Base-by-base conservation (phyloP, 2,329 filamentous ascomycete genomes). In the Ophiocordyceps camponoti-rufipedis region DNA sequence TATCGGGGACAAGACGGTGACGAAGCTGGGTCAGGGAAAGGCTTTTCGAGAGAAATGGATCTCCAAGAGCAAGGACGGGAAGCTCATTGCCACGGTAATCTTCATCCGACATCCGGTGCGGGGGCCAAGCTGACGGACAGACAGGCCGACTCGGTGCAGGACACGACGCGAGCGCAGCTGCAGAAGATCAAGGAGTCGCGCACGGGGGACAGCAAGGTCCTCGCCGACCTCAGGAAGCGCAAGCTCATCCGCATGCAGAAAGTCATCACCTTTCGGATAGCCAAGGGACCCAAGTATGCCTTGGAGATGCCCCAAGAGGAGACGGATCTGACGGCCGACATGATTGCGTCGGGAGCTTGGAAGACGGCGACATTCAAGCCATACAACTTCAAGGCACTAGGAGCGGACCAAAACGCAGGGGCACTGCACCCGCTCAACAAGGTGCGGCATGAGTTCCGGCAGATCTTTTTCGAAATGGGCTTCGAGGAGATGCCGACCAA, bases 391-490 rank as follows among this genome's bases (percentile, higher is more conserved):
- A 94, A 88, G 78, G 56, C 58, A 32, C 65, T 80, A 33, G 77
- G 77, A 19, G 67, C 72, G 3, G 72, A 77, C 53, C 76, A 80
- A 59, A 68, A 71, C 50, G 68, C 76, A 13, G 76, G 77, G 44
- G 73, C 76, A 13, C 63, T 74, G 58, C 82, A 73, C 58, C 78
- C 80, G 58, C 68, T 98, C 53, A 95, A 87, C 68, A 96, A 96
- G 71, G 89, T 96, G 55, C 82, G 91, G 54, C 77, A 85, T 56
- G 91, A 96, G 66, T 94, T 98, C 74, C 75, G 91, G 48, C 84
- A 91, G 59, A 95, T 98, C 60, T 98, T 98, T 78, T 96, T 98
- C 67, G 87, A 94, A 62, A 94, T 94, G 80, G 91, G 89, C 45
- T 98, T 96, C 69, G 81, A 89, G 57, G 91, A 98, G 70, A 96